These are phyloP conservation scores for Diplotaxis tenuifolia DNA, from an alignment of 345 rosid genomes.

Conservation along the genomic window DNA sequence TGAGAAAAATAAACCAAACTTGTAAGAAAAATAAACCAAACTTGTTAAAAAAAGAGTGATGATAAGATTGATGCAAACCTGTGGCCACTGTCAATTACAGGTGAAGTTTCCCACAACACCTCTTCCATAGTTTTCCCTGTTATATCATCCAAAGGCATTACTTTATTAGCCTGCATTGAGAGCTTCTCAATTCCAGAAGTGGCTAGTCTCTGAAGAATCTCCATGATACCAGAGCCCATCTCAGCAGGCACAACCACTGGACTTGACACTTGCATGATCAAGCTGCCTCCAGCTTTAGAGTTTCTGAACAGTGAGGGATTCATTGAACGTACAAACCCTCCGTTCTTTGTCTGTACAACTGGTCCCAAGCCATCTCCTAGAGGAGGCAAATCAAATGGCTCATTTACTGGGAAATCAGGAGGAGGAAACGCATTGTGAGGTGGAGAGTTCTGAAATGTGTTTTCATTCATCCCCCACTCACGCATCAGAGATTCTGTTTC, in stretches of 20 bases:
- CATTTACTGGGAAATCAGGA: slow-evolving; percentile 53
- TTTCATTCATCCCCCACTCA: slow-evolving; percentile 85
- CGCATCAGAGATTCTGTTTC: slow-evolving; percentile 89
- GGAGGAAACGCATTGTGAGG: slow-evolving; percentile 58
- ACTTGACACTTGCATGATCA: slow-evolving; percentile 92
- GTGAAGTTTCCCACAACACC: slow-evolving; percentile 73
- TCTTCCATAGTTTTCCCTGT: slow-evolving; percentile 91
- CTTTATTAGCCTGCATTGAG: slow-evolving; percentile 82
- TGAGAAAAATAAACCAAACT: slow-evolving; percentile 24
- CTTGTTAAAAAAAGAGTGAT: neutral
- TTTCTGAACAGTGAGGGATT: slow-evolving; percentile 60
- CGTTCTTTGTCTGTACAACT: slow-evolving; percentile 71
- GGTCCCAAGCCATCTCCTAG: slow-evolving; percentile 94
- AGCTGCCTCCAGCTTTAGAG: slow-evolving; percentile 63
- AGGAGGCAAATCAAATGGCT: slow-evolving; percentile 58
- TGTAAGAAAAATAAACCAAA: slow-evolving; percentile 8
- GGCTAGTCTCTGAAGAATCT: slow-evolving; percentile 66
- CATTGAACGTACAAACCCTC: slow-evolving; percentile 89
- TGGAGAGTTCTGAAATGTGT: slow-evolving; percentile 73
- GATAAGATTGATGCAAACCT: slow-evolving; percentile 50
- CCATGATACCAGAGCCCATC: slow-evolving; percentile 86
- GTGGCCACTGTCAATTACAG: slow-evolving; percentile 47
- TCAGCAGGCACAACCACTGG: slow-evolving; percentile 95
- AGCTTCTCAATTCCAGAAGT: slow-evolving; percentile 93
- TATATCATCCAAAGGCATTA: slow-evolving; percentile 92